phyloP scores from a whole-genome alignment of 768 basidiomycete genomes.

The Macrolepiota dolichaula region DNA sequence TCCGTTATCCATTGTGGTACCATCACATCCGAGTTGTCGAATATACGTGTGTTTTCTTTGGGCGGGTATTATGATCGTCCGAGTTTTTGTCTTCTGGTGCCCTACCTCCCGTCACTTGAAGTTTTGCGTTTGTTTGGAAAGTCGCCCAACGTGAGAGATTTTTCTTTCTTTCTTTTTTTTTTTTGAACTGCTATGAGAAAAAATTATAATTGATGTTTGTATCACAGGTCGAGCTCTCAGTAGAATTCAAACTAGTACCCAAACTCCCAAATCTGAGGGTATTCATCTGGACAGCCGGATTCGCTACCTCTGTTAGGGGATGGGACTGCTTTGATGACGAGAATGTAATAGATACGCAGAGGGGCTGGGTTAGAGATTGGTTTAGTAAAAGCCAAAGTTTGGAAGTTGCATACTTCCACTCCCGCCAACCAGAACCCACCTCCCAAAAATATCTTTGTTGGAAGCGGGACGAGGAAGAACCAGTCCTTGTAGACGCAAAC shows the following conservation, averaged over 20 bases:
- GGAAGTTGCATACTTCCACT: neutral
- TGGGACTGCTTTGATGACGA: neutral
- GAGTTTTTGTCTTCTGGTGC: neutral
- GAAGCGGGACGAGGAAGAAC: neutral
- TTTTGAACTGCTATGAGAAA: neutral
- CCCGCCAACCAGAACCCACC: neutral
- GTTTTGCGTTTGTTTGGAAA: neutral
- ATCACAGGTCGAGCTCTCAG: neutral
- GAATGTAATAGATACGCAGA: neutral
- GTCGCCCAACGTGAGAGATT: neutral
- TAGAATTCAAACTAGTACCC: neutral
- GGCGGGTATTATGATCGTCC: conserved; percentile 1
- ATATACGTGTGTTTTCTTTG: neutral
- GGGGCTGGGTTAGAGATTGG: neutral
- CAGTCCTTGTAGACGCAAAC: neutral
- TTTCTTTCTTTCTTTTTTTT: neutral
- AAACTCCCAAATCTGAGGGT: neutral
- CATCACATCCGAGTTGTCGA: neutral
- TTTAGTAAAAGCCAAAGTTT: neutral
- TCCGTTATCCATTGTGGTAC: neutral
- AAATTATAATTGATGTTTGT: neutral
- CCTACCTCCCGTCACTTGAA: neutral
- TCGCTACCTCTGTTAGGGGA: neutral
- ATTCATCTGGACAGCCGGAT: conserved; percentile 3
- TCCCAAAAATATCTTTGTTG: neutral